Conservation (phyloP, 2,329 filamentous ascomycete species). For the Endoconidiophora polonica region DNA sequence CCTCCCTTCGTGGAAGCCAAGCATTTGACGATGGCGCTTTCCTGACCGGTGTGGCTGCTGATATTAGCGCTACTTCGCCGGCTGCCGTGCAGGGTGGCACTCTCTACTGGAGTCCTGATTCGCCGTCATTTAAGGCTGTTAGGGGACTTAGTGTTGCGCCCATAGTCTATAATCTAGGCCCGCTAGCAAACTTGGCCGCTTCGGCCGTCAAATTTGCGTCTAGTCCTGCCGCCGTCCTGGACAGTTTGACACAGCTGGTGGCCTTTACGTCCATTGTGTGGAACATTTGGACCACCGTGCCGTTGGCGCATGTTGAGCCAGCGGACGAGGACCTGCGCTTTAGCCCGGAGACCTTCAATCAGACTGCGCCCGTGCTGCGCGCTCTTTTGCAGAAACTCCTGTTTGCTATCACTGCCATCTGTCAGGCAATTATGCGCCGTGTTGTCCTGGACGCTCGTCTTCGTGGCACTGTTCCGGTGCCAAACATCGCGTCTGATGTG, state of each 20-base stretch:
- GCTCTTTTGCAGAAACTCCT: conserved; percentile 57
- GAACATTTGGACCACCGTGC: conserved; percentile 57
- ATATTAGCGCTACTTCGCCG: conserved; percentile 13
- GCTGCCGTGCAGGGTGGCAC: conserved; percentile 23
- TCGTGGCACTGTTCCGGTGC: conserved; percentile 29
- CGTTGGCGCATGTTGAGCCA: conserved; percentile 55
- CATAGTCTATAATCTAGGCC: conserved; percentile 49
- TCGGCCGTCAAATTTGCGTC: conserved; percentile 43
- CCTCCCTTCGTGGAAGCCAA: conserved; percentile 51
- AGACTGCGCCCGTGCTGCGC: conserved; percentile 57
- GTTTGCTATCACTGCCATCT: conserved; percentile 56
- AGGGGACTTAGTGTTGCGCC: conserved; percentile 42
- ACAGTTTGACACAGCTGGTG: conserved; percentile 43
- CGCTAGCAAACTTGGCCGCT: conserved; percentile 46
- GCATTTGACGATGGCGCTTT: conserved; percentile 66
- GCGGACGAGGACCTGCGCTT: conserved; percentile 48
- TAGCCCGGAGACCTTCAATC: conserved; percentile 45
- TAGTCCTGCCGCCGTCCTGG: conserved; percentile 29
- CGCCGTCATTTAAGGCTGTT: conserved; percentile 43
- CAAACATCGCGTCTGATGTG: conserved; percentile 51
- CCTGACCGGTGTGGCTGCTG: conserved; percentile 39
- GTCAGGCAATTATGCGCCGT: conserved; percentile 58
- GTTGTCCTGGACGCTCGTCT: conserved; percentile 33
- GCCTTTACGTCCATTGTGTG: conserved; percentile 50
- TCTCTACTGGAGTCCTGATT: conserved; percentile 47